Evolutionary conservation across 2,329 filamentous ascomycete species (phyloP).

Genomic region (Juglanconis oblonga): DNA sequence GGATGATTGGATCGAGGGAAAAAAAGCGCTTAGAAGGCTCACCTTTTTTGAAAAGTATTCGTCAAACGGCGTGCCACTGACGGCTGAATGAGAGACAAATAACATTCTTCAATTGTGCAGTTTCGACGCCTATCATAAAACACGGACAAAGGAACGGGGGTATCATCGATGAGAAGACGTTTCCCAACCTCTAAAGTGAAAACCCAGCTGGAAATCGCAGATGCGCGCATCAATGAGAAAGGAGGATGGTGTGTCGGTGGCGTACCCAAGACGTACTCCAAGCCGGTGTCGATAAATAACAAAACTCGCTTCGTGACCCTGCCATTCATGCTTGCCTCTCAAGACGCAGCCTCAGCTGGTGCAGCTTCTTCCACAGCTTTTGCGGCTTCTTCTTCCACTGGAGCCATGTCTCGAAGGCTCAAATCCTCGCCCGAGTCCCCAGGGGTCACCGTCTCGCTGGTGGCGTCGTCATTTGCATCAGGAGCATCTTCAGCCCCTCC

Average conservation of each 20-base stretch:
- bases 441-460: conserved; percentile 2
- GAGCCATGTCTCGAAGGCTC: not conserved
- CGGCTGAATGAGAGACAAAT: not conserved
- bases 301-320: not conserved
- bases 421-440: not conserved
- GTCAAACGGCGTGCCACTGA: not conserved
- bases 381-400: not conserved
- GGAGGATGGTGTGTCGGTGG: not conserved
- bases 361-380: not conserved
- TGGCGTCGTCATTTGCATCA: not conserved
- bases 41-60: not conserved
- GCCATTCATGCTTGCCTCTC: not conserved
- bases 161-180: conserved; percentile 14
- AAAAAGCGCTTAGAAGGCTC: not conserved
- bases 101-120: conserved; percentile 3
- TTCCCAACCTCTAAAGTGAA: conserved; percentile 1
- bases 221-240: not conserved
- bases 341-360: not conserved
- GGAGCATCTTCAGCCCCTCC: not conserved
- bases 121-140: conserved; percentile 4
- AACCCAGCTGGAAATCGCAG: not conserved
- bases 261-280: not conserved
- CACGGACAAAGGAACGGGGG: conserved; percentile 13
- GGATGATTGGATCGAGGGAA: too few relatives aligned
- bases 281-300: not conserved